phyloP scores from a whole-genome alignment of 106 monocot species.

The Dactylorhiza incarnata region DNA sequence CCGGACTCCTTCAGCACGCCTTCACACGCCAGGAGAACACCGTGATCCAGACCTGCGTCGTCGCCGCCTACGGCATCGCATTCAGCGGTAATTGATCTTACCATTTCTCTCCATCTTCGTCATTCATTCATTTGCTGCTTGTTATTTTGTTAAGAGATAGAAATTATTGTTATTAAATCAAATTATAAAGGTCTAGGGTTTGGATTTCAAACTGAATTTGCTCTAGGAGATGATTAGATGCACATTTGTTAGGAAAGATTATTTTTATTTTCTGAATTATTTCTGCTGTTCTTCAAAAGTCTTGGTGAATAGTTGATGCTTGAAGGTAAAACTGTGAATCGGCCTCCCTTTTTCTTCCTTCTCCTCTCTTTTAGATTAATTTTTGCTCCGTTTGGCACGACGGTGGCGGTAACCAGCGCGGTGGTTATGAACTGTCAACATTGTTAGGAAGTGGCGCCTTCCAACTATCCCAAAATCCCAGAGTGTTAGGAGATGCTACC shows the following conservation, averaged over 20 bases:
- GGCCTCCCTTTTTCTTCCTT: too few relatives aligned
- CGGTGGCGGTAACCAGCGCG: too few relatives aligned
- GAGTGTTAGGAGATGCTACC: too few relatives aligned
- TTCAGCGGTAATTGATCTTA: constrained; percentile 38
- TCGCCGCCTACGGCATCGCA: constrained; percentile 63
- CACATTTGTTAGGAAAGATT: not conserved
- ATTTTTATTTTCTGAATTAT: too few relatives aligned
- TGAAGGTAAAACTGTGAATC: too few relatives aligned
- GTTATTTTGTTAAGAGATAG: not conserved
- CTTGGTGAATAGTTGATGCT: too few relatives aligned
- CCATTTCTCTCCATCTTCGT: not conserved
- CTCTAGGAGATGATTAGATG: not conserved
- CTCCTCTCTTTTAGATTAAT: too few relatives aligned
- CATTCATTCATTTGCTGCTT: not conserved
- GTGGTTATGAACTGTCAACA: too few relatives aligned
- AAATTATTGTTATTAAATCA: not conserved
- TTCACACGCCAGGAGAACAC: constrained; percentile 87
- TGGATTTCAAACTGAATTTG: not conserved
- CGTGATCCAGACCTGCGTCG: constrained; percentile 79
- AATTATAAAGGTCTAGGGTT: not conserved
- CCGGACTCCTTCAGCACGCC: constrained; percentile 36
- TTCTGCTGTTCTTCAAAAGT: too few relatives aligned
- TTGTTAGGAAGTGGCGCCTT: too few relatives aligned
- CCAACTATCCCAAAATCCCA: too few relatives aligned
- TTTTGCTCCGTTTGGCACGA: too few relatives aligned